These are phyloP conservation scores for Ilyonectria mors-panacis DNA, from an alignment of 2,329 filamentous ascomycete genomes.

Conservation along the genomic window DNA sequence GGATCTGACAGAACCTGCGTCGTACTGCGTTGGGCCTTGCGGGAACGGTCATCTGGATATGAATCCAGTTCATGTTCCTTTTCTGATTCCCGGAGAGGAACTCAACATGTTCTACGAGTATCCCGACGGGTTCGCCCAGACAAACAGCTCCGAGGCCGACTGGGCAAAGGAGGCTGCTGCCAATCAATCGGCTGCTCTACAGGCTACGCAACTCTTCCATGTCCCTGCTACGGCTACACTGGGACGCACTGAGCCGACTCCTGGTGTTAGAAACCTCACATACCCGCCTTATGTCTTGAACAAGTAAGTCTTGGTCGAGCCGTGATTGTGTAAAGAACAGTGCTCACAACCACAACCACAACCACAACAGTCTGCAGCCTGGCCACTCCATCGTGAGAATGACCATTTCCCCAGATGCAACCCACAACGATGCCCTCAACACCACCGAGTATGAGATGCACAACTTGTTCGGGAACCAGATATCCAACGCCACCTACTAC, in stretches of 20 bases:
- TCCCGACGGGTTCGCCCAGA: background rate
- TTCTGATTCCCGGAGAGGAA: constrained; percentile 6
- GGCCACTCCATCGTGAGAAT: constrained; percentile 6
- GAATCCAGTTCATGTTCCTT: constrained; percentile 4
- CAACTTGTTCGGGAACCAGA: constrained; percentile 2
- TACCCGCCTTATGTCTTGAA: constrained; percentile 5
- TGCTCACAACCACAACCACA: constrained; percentile 5
- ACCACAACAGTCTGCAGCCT: constrained; percentile 3
- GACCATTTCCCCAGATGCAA: constrained; percentile 6
- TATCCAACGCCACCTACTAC: constrained; percentile 7
- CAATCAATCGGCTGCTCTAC: constrained; percentile 4
- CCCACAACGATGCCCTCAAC: constrained; percentile 2
- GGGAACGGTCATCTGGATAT: constrained; percentile 5
- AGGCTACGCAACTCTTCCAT: constrained; percentile 2
- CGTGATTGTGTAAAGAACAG: background rate
- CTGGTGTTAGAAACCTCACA: constrained; percentile 2
- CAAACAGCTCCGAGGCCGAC: constrained; percentile 6
- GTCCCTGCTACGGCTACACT: background rate
- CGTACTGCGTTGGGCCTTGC: constrained; percentile 4
- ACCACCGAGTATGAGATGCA: constrained; percentile 5
- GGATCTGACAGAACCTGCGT: constrained; percentile 3
- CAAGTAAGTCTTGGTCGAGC: constrained; percentile 3
- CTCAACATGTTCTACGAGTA: constrained; percentile 7
- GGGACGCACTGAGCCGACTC: constrained; percentile 2
- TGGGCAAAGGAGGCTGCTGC: constrained; percentile 6